phyloP scores from a whole-genome alignment of 306 rosid species.

The Sophora flavescens region DNA sequence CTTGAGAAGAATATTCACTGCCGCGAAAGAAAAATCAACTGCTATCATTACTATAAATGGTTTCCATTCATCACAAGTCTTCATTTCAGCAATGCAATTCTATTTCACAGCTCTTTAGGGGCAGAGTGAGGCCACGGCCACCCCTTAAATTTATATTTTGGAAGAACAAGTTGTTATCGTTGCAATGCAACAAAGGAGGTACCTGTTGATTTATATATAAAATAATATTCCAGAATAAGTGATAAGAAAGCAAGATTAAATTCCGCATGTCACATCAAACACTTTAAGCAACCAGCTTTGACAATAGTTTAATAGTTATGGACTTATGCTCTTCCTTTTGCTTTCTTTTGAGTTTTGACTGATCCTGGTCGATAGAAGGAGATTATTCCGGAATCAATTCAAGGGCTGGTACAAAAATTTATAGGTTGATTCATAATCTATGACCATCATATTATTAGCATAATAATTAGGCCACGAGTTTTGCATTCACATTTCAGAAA shows the following conservation, averaged over 20 bases:
- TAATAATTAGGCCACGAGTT: constrained; percentile 57
- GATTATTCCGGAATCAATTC: constrained; percentile 53
- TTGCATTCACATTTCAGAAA: constrained; percentile 41
- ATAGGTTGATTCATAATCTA: constrained; percentile 45
- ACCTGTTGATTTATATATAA: constrained; percentile 46
- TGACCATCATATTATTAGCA: constrained; percentile 24
- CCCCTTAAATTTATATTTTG: constrained; percentile 41
- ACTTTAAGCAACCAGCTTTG: constrained; percentile 70
- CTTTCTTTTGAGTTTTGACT: constrained; percentile 66
- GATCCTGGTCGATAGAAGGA: constrained; percentile 42
- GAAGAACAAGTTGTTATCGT: constrained; percentile 32
- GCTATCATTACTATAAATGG: constrained; percentile 82
- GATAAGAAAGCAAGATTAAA: constrained; percentile 82
- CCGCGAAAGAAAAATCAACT: constrained; percentile 70
- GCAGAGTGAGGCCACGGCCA: constrained; percentile 42
- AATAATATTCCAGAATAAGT: constrained; percentile 61
- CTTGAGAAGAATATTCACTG: constrained; percentile 85
- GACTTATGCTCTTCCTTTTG: constrained; percentile 52
- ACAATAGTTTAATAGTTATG: constrained; percentile 54
- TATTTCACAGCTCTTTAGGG: constrained; percentile 31
- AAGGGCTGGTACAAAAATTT: constrained; percentile 29
- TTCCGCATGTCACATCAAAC: constrained; percentile 66
- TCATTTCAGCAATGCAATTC: constrained; percentile 52
- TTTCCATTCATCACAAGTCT: constrained; percentile 71
- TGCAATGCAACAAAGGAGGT: constrained; percentile 38